Evolutionary conservation across 2,329 filamentous ascomycete species (phyloP), one percentile per base, ranked within the genome.

Genomic region (Apiospora kogelbergensis): DNA sequence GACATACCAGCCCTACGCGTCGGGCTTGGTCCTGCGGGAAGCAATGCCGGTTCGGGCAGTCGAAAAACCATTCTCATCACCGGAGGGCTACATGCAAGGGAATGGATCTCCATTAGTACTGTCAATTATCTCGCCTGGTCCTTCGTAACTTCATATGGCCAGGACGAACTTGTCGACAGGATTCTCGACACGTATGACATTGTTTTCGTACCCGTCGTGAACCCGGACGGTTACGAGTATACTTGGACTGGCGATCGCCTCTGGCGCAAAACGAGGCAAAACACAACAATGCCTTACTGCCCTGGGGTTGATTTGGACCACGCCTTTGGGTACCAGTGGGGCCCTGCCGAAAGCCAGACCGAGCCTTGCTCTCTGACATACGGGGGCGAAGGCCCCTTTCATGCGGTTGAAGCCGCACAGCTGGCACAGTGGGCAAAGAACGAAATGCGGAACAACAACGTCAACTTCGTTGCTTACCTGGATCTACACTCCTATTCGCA

Each of bases 401-500:
- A 97, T 74, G 94, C 92, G 0, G 84, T 92, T 1, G 96, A 99
- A 80, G 89, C 95, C 2, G 86, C 87, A 67, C 84, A 87, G 20
- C 85, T 98, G 65, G 91, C 93, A 4, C 85, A 91, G 63, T 99
- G 95, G 95, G 93, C 93, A 0, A 88, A 85, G 74, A 95, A 94
- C 76, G 87, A 97, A 79, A 94, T 91, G 0, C 83, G 87, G 9
- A 84, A 89, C 73, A 90, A 91, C 68, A 90, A 91, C 68, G 89
- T 91, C 66, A 85, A 91, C 20, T 94, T 98, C 73, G 88, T 95
- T n/a, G 94, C 91, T 3, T 91, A 97, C 72, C 78, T 98, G 60
- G 96, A 99, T 78, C 85, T 98, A 33, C 96, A 99, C 80, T 95
- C 93, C 1, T 99, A 98, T 80, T 97, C 94, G 0, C 95, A 99